phyloP scores from a whole-genome alignment of 2,329 filamentous ascomycete genomes.

The Tolypocladium tundrense region DNA sequence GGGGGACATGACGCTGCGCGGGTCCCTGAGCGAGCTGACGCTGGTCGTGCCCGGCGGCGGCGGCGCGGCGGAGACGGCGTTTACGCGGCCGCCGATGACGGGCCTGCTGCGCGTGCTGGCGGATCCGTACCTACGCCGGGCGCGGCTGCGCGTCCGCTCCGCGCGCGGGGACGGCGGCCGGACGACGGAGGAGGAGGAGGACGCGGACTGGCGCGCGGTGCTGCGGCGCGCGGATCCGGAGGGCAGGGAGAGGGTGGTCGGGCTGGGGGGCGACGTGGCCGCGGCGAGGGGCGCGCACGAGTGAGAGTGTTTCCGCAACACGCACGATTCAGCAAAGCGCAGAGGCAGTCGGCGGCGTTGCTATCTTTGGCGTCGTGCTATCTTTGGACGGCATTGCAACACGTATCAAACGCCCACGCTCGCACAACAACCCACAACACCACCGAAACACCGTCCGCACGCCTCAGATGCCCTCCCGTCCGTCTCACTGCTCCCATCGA shows the following conservation, averaged over 20 bases:
- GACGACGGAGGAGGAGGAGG: not conserved
- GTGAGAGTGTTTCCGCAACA: too few species aligned
- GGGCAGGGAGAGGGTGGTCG: constrained; percentile 12
- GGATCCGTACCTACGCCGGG: constrained; percentile 33
- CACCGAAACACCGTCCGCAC: too few species aligned
- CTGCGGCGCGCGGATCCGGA: constrained; percentile 19
- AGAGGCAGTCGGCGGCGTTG: too few species aligned
- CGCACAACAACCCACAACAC: too few species aligned
- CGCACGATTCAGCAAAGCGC: too few species aligned
- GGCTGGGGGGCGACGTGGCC: not conserved
- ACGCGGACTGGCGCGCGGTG: constrained; percentile 22
- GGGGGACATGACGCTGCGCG: constrained; percentile 20
- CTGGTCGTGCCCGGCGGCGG: not conserved
- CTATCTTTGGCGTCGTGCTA: too few species aligned
- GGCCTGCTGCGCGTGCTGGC: constrained; percentile 29
- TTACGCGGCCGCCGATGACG: constrained; percentile 18
- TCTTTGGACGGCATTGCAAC: not conserved
- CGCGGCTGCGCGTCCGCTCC: constrained; percentile 25
- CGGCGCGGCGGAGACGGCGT: constrained; percentile 2
- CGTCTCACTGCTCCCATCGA: not conserved
- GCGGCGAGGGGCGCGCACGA: too few species aligned
- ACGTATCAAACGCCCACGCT: too few species aligned
- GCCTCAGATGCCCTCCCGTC: too few species aligned
- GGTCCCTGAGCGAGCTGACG: constrained; percentile 15
- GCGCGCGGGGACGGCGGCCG: constrained; percentile 16